phyloP scores from a whole-genome alignment of 371 early-diverging fungal genomes.

The Cokeromyces recurvatus region DNA sequence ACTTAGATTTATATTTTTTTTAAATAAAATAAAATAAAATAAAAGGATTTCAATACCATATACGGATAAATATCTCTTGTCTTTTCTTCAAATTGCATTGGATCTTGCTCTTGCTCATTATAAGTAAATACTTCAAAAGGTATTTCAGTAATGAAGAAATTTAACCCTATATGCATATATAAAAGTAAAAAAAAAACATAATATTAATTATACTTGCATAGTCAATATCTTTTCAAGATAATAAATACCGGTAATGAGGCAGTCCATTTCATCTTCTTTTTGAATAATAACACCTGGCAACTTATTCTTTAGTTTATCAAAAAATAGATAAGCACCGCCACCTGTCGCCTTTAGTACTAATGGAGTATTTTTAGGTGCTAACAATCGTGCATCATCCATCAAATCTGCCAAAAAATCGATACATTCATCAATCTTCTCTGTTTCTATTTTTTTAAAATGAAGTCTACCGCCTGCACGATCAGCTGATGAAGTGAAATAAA shows the following conservation, averaged over 20 bases:
- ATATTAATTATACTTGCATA: not conserved
- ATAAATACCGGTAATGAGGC: conserved; percentile 66
- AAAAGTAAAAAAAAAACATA: no score
- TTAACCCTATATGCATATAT: conserved; percentile 52
- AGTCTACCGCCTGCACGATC: conserved; percentile 77
- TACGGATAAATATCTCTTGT: conserved; percentile 73
- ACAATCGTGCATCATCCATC: conserved; percentile 49
- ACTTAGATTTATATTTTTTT: no score
- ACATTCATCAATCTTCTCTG: conserved; percentile 86
- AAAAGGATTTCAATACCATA: no score
- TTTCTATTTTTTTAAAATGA: conserved; percentile 93
- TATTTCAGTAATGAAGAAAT: conserved; percentile 89
- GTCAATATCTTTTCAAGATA: not conserved
- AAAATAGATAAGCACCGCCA: conserved; percentile 79
- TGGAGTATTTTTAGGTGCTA: conserved; percentile 26
- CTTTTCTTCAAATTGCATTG: conserved; percentile 79
- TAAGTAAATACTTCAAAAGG: conserved; percentile 95
- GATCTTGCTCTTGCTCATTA: conserved; percentile 55
- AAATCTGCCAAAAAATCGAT: conserved; percentile 77
- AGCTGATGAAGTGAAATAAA: conserved; percentile 71
- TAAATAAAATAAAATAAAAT: no score
- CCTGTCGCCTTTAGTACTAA: conserved; percentile 75
- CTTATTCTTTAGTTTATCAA: conserved; percentile 48
- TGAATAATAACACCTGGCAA: conserved; percentile 65
- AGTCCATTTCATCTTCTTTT: conserved; percentile 86